phyloP scores from a whole-genome alignment of 495 filamentous ascomycete species.

The Talaromyces wortmannii region DNA sequence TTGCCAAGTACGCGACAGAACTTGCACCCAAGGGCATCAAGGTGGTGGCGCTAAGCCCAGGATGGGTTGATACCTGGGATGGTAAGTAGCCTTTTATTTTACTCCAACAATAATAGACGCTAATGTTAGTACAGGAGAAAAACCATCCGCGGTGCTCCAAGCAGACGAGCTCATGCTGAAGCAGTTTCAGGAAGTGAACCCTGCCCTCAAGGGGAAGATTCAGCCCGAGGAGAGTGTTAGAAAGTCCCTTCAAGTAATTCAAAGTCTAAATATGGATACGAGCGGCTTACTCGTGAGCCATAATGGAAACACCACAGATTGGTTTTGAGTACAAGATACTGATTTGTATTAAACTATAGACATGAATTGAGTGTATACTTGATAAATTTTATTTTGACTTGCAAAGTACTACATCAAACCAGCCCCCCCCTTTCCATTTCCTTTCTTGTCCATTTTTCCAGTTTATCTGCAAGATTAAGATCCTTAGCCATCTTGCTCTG shows the following conservation, averaged over 20 bases:
- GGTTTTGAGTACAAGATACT: not conserved
- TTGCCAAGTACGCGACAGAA: constrained; percentile 31
- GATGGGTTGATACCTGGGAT: constrained; percentile 21
- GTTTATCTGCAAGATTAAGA: not conserved
- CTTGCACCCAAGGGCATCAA: constrained; percentile 23
- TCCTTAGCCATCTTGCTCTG: constrained; percentile 2
- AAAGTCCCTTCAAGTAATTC: constrained; percentile 13
- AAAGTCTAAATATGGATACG: constrained; percentile 6
- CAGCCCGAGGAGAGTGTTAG: constrained; percentile 14
- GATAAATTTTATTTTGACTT: too few species aligned
- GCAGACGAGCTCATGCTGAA: constrained; percentile 10
- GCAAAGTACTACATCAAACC: not conserved
- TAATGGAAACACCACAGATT: constrained; percentile 10
- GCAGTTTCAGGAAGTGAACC: constrained; percentile 8
- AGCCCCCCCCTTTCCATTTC: not conserved
- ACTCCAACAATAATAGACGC: not conserved
- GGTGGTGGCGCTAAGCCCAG: constrained; percentile 23
- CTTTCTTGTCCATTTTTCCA: constrained; percentile 2
- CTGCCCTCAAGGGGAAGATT: constrained; percentile 12
- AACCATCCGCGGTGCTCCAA: constrained; percentile 6
- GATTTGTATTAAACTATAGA: too few species aligned
- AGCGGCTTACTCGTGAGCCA: constrained; percentile 15
- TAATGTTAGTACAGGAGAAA: constrained; percentile 11
- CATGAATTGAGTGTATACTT: too few species aligned
- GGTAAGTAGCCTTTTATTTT: constrained; percentile 10